Conservation (phyloP, 192 early-diverging fungal genomes). For the Backusella westeae region DNA sequence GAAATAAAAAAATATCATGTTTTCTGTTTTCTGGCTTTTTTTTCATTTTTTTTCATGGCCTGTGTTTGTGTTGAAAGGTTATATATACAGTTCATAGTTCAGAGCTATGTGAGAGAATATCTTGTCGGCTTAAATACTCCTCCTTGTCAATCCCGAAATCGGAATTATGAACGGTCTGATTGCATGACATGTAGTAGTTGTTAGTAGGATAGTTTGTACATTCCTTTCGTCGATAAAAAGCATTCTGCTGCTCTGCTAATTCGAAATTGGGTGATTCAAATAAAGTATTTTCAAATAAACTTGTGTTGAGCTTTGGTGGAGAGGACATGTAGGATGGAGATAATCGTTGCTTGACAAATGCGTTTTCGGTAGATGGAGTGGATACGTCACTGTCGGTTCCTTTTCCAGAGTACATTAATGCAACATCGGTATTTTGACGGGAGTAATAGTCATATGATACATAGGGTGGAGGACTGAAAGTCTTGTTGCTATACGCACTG, state of each 20-base stretch:
- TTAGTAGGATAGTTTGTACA: constrained; percentile 3
- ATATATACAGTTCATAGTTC: background rate
- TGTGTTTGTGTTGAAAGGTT: background rate
- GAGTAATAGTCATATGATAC: background rate
- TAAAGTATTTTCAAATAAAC: background rate
- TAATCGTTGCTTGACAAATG: background rate
- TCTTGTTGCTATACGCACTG: constrained; percentile 1
- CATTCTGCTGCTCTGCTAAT: background rate
- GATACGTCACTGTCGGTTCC: constrained; percentile 3
- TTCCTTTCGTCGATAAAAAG: constrained; percentile 1
- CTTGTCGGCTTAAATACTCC: constrained; percentile 1
- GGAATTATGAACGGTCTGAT: background rate
- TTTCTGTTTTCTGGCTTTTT: constrained; percentile 1
- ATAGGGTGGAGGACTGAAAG: background rate
- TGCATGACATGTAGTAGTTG: background rate
- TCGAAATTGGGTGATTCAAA: background rate
- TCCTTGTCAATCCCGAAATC: background rate
- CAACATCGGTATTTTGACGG: background rate
- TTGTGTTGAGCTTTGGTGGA: background rate
- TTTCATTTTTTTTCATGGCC: background rate
- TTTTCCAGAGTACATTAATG: background rate
- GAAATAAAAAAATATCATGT: constrained; percentile 1
- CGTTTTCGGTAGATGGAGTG: constrained; percentile 4
- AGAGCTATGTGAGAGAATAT: background rate
- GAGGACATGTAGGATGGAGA: background rate